These are phyloP conservation scores for Pseudohalonectria lignicola DNA, from an alignment of 2,329 filamentous ascomycete genomes.

Conservation along the genomic window DNA sequence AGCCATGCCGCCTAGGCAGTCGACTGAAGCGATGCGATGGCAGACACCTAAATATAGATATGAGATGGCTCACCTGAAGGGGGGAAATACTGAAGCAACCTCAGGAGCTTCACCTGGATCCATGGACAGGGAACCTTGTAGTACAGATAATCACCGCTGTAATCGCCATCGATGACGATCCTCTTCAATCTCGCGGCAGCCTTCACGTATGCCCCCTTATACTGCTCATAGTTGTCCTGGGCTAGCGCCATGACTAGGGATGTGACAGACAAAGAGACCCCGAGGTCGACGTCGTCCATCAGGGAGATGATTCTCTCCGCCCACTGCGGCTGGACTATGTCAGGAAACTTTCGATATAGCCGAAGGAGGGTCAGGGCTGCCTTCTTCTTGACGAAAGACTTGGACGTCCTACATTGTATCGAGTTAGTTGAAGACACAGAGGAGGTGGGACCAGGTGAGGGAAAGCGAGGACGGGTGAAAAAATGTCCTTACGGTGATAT, in stretches of 20 bases:
- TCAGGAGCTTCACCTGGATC: slow-evolving; percentile 91
- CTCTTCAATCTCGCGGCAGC: slow-evolving; percentile 82
- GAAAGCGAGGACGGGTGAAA: neutral
- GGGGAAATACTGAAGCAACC: slow-evolving; percentile 89
- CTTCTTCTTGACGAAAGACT: slow-evolving; percentile 99
- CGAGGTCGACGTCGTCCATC: slow-evolving; percentile 93
- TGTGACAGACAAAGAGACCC: slow-evolving; percentile 88
- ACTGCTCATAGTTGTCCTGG: slow-evolving; percentile 89
- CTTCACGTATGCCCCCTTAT: slow-evolving; percentile 89
- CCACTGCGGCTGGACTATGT: slow-evolving; percentile 94
- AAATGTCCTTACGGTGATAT: slow-evolving; percentile 71
- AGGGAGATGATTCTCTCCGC: slow-evolving; percentile 96
- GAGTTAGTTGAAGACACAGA: slow-evolving; percentile 5
- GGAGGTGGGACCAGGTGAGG: neutral
- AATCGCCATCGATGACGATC: slow-evolving; percentile 83
- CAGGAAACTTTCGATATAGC: slow-evolving; percentile 86
- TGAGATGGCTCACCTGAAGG: slow-evolving; percentile 58
- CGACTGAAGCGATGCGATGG: too few species aligned
- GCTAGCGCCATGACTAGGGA: slow-evolving; percentile 90
- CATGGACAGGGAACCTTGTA: slow-evolving; percentile 99
- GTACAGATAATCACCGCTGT: slow-evolving; percentile 85
- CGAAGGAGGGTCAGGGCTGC: slow-evolving; percentile 86
- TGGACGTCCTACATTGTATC: slow-evolving; percentile 46
- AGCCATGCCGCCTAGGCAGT: neutral
- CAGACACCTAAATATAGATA: too few species aligned